A percentile compares a stretch with the other conserved stretches of the same genome.
phyloP scores from a whole-genome alignment of 192 early-diverging fungal genomes.

The Linnemannia elongata region DNA sequence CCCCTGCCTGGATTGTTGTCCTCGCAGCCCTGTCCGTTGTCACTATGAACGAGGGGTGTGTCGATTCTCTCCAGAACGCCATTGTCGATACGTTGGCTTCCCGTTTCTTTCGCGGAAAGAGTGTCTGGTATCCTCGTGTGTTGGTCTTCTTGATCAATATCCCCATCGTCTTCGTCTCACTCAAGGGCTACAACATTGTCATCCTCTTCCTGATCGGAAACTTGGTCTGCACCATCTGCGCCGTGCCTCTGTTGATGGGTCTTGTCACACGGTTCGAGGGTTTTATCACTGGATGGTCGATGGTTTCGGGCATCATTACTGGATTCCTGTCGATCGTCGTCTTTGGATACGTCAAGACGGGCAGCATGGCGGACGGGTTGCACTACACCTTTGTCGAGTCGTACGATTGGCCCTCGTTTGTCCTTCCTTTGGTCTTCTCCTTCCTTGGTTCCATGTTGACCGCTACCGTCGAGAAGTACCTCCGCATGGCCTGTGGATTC shows the following conservation, averaged over 20 bases:
- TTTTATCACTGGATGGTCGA: slow-evolving; percentile 48
- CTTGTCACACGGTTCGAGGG: slow-evolving; percentile 60
- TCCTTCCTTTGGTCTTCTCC: slow-evolving; percentile 47
- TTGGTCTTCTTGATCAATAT: slow-evolving; percentile 58
- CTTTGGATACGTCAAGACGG: slow-evolving; percentile 52
- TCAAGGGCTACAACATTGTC: slow-evolving; percentile 71
- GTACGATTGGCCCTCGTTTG: slow-evolving; percentile 58
- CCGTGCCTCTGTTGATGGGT: slow-evolving; percentile 68
- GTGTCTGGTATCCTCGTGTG: slow-evolving; percentile 54
- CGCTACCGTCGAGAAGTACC: slow-evolving; percentile 25
- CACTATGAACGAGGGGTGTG: slow-evolving; percentile 73
- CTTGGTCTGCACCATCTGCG: slow-evolving; percentile 70
- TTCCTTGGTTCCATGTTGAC: slow-evolving; percentile 41
- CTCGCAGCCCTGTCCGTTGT: slow-evolving; percentile 71
- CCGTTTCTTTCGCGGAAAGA: slow-evolving; percentile 57
- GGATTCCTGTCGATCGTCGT: slow-evolving; percentile 56
- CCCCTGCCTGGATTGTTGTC: slow-evolving; percentile 71
- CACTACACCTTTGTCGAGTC: slow-evolving; percentile 46
- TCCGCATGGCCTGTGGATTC: slow-evolving; percentile 32
- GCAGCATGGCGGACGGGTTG: slow-evolving; percentile 32
- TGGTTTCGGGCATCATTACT: slow-evolving; percentile 43
- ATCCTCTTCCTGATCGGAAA: slow-evolving; percentile 73
- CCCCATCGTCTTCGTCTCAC: slow-evolving; percentile 65
- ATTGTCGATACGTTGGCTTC: slow-evolving; percentile 76
- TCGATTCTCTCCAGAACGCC: slow-evolving; percentile 78